These are phyloP conservation scores for Metschnikowia peoriensis DNA, from an alignment of 805 yeast genomes.

Conservation along the genomic window DNA sequence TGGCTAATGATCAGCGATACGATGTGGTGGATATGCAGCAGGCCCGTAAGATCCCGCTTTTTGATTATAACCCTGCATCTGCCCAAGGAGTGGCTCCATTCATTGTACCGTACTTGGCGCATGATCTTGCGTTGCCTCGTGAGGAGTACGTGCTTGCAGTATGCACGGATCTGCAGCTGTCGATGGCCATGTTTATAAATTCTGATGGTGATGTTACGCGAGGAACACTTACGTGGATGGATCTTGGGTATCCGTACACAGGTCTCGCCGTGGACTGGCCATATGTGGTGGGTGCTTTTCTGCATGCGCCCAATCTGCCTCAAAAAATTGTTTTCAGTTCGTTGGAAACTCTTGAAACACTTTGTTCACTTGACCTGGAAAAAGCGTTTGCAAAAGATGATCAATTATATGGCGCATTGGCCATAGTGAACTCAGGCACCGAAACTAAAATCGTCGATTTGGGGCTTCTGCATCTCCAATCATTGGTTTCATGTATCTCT, in stretches of 20 bases:
- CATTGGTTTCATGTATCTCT: constrained; percentile 1
- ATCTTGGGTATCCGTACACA: constrained; percentile 33
- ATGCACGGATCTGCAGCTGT: constrained; percentile 29
- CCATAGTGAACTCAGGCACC: neutral
- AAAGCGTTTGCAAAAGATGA: neutral
- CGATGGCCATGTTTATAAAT: constrained; percentile 43
- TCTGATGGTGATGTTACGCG: constrained; percentile 39
- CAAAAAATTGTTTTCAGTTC: constrained; percentile 23
- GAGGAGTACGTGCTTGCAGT: constrained; percentile 37
- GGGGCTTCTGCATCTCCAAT: constrained; percentile 11
- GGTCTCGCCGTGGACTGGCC: constrained; percentile 39
- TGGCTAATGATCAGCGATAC: constrained; percentile 33
- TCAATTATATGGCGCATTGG: neutral
- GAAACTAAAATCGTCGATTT: constrained; percentile 5
- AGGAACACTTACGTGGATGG: constrained; percentile 41
- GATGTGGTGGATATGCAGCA: constrained; percentile 37
- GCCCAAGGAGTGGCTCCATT: constrained; percentile 6
- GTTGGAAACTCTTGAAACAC: constrained; percentile 24
- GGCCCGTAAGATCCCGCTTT: constrained; percentile 33
- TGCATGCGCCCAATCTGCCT: constrained; percentile 1
- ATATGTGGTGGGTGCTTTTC: constrained; percentile 30
- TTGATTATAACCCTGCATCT: constrained; percentile 25
- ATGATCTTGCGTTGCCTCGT: constrained; percentile 10
- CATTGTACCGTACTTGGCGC: constrained; percentile 13
- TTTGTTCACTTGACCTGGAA: constrained; percentile 1